Evolutionary conservation across 345 rosid genomes (phyloP), one percentile per base, ranked within the genome.

Genomic region (Geranium brycei): DNA sequence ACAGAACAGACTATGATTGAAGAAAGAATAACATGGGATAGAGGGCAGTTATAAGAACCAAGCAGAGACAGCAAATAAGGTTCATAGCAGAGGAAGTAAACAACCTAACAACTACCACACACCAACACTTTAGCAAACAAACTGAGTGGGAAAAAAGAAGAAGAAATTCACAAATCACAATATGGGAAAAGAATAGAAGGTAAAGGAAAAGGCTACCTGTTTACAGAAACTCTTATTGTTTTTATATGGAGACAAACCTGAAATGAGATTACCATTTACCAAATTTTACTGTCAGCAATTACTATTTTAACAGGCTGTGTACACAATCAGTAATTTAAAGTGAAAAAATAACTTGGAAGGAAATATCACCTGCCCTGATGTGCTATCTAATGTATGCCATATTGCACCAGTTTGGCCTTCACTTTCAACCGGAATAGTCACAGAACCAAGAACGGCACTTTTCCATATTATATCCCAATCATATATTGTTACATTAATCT

Each of bases 391-490:
- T 28, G 95, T 68, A 64, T 90, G 77, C 99, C 99, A 93, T 61
- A 85, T 77, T 63, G 96, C 89, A 66, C 83, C 90, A 64, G 89
- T 88, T 79, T 88, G 89, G 73, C 91, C 95, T 81, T 90, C 99
- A 69, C 77, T 82, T 72, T 90, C 96, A 75, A 93, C 84, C 47
- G 76, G 79, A 61, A 93, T 84, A 73, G 85, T 86, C 67, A 90
- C 99, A 30, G 99, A 86, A 76, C 97, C 97, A 71, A 93, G 97
- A 72, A 82, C 83, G 57, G 99, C 77, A 82, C 99, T 93, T 80
- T 91, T 93, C 99, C 99, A 93, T 71, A 93, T 87, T 68, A 93
- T 90, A 77, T 93, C 99, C 99, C 99, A 93, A 66, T 93, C 99
- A 81, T 90, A 90, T 80, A 93, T 91, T 47, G 97, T 88, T 62